Evolutionary conservation across 2,329 filamentous ascomycete genomes (phyloP), one percentile per base, ranked within the genome.

Genomic region (Talaromyces verruculosus): DNA sequence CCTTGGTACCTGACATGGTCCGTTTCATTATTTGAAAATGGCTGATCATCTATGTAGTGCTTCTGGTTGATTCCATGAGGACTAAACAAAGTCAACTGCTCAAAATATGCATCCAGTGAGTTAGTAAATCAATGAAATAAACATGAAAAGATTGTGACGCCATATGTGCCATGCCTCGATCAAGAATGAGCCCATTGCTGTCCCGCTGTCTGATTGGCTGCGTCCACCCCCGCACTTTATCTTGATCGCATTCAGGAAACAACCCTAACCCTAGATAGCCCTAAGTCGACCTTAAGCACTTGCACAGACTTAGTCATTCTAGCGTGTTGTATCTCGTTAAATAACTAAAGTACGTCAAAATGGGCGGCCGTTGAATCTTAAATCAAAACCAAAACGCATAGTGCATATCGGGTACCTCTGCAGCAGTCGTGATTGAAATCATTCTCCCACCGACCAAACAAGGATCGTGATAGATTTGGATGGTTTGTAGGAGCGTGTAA

Each of bases 1-100:
- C 61, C 22, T 8, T 28, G 61, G 61, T 63, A 45, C 61, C 61
- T 63, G 61, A 41, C 61, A 63, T 33, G 35, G 11, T n/a, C 30
- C 2, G n/a, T 13, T 19, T 15, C 10, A 33, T 37, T 22, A 19
- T 33, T 33, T 33, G 7, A 33, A 8, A 8, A 33, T 33, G 30
- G 6, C 1, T 35, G 33, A 39, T 25, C 53, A 57, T 25, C n/a
- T 11, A 22, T 15, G 30, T 11, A 57, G 22, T 45, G 5, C 8
- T 4, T 13, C 37, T 43, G 22, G 37, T 15, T 15, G 37, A 41
- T 17, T 41, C 37, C 37, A 41, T 17, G 39, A 41, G 17, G 17
- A 7, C 39, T 41, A 17, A n/a, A n/a, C 10, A 35, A 35, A 35
- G 33, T 35, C 33, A 3, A 35, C 33, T 35, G 11, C 8, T 35